Conservation (phyloP, 2,329 filamentous ascomycete species). For the Ophiocordyceps australis region DNA sequence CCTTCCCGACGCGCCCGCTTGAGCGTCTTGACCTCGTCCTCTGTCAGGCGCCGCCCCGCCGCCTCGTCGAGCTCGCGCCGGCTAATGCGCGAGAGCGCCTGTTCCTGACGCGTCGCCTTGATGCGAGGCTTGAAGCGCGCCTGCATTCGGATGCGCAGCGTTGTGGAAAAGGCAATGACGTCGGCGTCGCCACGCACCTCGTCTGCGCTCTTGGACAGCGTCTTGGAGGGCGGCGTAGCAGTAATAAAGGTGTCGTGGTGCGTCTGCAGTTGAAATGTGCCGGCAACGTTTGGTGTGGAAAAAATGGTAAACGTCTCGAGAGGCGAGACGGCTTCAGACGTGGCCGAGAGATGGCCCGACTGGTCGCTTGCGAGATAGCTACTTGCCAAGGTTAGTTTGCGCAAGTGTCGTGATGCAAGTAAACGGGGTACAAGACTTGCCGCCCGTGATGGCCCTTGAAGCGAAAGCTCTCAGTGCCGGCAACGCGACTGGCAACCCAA, state of each 20-base stretch:
- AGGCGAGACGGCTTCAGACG: slow-evolving; percentile 62
- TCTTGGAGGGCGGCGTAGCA: slow-evolving; percentile 30
- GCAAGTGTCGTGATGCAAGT: not conserved
- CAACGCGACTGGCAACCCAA: slow-evolving; percentile 74
- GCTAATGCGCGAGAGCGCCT: slow-evolving; percentile 70
- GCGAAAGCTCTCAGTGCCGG: slow-evolving; percentile 63
- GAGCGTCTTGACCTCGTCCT: slow-evolving; percentile 70
- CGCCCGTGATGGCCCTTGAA: slow-evolving; percentile 84
- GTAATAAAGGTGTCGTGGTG: slow-evolving; percentile 53
- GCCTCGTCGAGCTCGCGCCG: slow-evolving; percentile 69
- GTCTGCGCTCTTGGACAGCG: slow-evolving; percentile 28
- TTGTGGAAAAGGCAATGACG: slow-evolving; percentile 47
- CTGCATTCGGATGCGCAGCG: slow-evolving; percentile 78
- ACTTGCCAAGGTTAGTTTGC: slow-evolving; percentile 1
- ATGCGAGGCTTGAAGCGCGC: slow-evolving; percentile 78
- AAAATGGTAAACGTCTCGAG: slow-evolving; percentile 68
- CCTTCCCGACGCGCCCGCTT: slow-evolving; percentile 75
- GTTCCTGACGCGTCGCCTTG: slow-evolving; percentile 66
- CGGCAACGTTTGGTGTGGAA: slow-evolving; percentile 42
- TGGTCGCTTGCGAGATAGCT: slow-evolving; percentile 80
- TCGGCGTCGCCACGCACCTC: slow-evolving; percentile 66
- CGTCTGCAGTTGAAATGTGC: slow-evolving; percentile 60
- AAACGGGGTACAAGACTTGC: slow-evolving; percentile 20
- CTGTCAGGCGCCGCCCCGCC: slow-evolving; percentile 56
- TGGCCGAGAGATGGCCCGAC: slow-evolving; percentile 60